These are phyloP conservation scores for Cyanidioschyzon merolae DNA, from an alignment of 23 red algal genomes.

Conservation along the genomic window DNA sequence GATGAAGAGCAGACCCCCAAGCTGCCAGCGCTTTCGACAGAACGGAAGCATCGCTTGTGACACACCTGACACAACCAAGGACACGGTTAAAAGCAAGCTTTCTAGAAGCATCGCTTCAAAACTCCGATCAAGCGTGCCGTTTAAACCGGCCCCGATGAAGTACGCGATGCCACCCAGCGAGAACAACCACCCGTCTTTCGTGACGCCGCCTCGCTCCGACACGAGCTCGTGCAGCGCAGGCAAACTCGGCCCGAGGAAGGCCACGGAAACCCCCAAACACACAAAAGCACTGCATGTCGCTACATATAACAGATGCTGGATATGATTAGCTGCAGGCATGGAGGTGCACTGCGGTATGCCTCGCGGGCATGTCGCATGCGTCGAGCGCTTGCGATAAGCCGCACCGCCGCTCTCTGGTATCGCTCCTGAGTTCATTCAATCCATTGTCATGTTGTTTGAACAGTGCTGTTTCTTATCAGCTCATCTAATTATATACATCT, in stretches of 20 bases:
- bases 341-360: no score
- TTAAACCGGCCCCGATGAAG: background rate
- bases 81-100: background rate
- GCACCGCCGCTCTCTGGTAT: no score
- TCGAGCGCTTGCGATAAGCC: no score
- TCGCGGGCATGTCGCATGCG: no score
- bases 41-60: background rate
- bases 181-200: background rate
- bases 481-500: no score
- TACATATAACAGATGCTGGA: background rate
- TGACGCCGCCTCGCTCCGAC: background rate
- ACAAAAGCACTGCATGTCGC: constrained; percentile 1
- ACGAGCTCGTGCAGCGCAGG: background rate
- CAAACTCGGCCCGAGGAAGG: background rate
- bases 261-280: background rate
- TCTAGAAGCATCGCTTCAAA: background rate
- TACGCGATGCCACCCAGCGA: background rate
- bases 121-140: background rate
- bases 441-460: no score
- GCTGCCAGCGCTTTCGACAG: background rate
- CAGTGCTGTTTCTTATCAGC: no score
- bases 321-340: background rate
- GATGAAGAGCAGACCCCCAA: background rate
- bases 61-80: background rate
- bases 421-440: no score